Base-by-base conservation (phyloP, 1,284 basidiomycete species). In the Mixia osmundae region DNA sequence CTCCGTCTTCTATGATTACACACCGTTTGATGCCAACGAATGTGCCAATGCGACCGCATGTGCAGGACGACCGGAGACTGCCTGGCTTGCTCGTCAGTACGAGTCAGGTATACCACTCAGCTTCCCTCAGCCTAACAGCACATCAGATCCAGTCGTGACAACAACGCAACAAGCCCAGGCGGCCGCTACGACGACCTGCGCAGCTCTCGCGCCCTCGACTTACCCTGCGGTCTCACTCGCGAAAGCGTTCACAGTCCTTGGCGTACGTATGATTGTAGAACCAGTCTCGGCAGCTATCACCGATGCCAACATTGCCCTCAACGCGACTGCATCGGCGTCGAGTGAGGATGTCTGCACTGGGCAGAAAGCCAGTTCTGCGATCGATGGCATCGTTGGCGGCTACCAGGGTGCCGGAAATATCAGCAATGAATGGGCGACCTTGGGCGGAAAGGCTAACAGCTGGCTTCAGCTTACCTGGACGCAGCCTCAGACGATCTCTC, bases 1-100 rank as follows among this genome's bases (percentile, higher is more conserved):
- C 15, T 26, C 40, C 35, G 46, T 44, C 8, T 49, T 49, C 41
- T 49, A 46, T 32, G 34, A 39, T 15, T 49, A 49, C 39, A 47
- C 47, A 10, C 45, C 47, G 1, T 49, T 38, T 33, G 47, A 49
- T 41, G 33, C 26, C 5, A 40, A 36, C 16, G 44, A 46, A 35
- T 44, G 44, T 28, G 42, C 42, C 32, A 30, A 26, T 2, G 28
- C 25, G 16, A 9, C 36, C 11, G 38, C 20, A 15, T 48, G 47
- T 14, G 34, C 36, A 3, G 46, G 46, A 5, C 44, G 47, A 16
- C 42, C 39, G 1, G 47, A 49, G 26, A 26, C 40, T 2, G 45
- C 39, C 25, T 49, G 47, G 47, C 36, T 47, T 3, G 19, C 27
- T 8, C 44, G 47, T 5, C 44, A 47, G 34, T 49, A 47, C 37